A percentile compares a stretch with the other conserved stretches of the same genome.
Conservation (phyloP, 2,329 filamentous ascomycete species). For the Chrysoporthe austroafricana region DNA sequence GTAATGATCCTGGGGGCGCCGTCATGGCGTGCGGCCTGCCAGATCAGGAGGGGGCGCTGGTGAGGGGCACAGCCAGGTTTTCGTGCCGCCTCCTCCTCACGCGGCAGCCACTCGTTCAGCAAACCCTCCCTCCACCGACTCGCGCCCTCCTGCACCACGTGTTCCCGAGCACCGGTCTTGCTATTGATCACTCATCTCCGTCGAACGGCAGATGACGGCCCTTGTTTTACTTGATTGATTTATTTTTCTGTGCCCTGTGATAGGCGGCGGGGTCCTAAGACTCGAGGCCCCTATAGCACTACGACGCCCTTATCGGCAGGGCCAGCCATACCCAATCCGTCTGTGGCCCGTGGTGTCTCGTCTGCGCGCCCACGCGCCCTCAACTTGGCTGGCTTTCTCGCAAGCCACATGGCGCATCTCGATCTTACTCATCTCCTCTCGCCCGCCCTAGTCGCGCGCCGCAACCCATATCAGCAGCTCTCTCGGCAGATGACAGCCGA, state of each 20-base stretch:
- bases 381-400: neutral
- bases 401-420: neutral
- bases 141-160: neutral
- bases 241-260: neutral
- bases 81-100: neutral
- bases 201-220: neutral
- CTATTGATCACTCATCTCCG: neutral
- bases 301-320: neutral
- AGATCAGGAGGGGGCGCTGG: neutral
- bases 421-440: too few species aligned
- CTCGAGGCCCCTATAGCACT: neutral
- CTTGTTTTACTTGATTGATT: neutral
- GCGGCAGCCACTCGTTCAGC: neutral
- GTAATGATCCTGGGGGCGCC: too few species aligned
- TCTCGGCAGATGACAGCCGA: too few species aligned
- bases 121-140: neutral
- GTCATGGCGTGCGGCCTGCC: too few species aligned
- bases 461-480: too few species aligned
- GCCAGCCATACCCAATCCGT: neutral
- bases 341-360: neutral
- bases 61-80: slow-evolving; percentile 1
- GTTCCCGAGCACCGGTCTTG: neutral
- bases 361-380: neutral
- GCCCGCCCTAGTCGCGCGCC: too few species aligned
- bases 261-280: neutral